Evolutionary conservation across 805 yeast genomes (phyloP).

Genomic region (Scheffersomyces stipitis): DNA sequence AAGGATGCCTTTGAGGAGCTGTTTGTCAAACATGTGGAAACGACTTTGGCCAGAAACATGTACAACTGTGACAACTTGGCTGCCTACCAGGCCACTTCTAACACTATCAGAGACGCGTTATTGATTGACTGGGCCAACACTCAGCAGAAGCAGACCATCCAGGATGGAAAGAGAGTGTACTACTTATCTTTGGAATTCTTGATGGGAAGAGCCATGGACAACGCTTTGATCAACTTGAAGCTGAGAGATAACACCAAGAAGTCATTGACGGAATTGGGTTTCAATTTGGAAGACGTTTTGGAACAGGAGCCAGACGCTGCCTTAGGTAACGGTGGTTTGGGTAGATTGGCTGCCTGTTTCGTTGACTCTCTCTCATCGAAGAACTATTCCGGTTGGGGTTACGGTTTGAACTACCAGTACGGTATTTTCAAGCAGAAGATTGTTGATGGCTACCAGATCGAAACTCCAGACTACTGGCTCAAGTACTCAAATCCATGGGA

Average conservation of each 20-base stretch:
- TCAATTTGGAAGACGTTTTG: constrained; percentile 81
- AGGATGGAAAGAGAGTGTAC: constrained; percentile 82
- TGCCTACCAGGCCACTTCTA: constrained; percentile 87
- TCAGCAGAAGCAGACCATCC: constrained; percentile 82
- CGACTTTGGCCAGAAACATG: constrained; percentile 85
- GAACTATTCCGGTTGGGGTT: constrained; percentile 94
- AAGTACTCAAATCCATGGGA: constrained; percentile 93
- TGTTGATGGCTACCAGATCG: constrained; percentile 90
- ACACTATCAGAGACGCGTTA: constrained; percentile 73
- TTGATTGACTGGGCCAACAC: constrained; percentile 90
- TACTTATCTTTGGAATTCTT: constrained; percentile 84
- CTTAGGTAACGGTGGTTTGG: constrained; percentile 92
- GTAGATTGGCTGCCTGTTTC: constrained; percentile 92
- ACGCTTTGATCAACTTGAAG: constrained; percentile 81
- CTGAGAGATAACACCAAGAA: constrained; percentile 55
- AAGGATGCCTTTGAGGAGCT: constrained; percentile 61
- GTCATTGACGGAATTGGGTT: constrained; percentile 68
- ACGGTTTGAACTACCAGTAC: constrained; percentile 88
- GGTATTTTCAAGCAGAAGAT: constrained; percentile 91
- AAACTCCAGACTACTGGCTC: constrained; percentile 93
- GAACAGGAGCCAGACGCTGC: constrained; percentile 93
- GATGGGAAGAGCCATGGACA: constrained; percentile 95
- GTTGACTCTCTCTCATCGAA: constrained; percentile 85
- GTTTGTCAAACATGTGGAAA: constrained; percentile 85
- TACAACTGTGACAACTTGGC: constrained; percentile 91